Percentiles rank a stretch among this genome's conserved stretches.
These are phyloP conservation scores for Cutaneotrichosporon sp. DNA, from an alignment of 1,284 basidiomycete species.

Conservation along the genomic window DNA sequence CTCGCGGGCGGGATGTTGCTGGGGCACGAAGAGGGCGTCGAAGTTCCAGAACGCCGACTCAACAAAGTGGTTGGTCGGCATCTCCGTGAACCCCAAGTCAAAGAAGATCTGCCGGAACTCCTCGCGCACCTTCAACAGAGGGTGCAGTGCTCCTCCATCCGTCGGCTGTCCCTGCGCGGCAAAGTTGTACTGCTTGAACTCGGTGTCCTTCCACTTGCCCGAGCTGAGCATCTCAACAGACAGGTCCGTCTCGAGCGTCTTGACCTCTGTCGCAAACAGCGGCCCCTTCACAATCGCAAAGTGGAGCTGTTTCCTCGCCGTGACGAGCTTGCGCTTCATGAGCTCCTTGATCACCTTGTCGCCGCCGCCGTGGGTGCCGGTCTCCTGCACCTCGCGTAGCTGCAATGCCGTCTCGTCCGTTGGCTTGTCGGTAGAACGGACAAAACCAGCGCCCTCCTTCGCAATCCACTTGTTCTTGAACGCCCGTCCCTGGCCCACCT, in stretches of 20 bases:
- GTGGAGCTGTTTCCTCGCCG: conserved; percentile 81
- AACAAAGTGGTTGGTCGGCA: conserved; percentile 97
- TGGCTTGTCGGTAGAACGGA: conserved; percentile 65
- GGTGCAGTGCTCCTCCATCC: conserved; percentile 86
- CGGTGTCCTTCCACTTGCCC: conserved; percentile 83
- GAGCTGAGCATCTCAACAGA: conserved; percentile 89
- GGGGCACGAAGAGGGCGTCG: conserved; percentile 95
- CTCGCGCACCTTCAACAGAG: conserved; percentile 94
- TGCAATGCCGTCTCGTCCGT: conserved; percentile 70
- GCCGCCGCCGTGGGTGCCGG: conserved; percentile 61
- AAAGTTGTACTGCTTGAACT: conserved; percentile 99
- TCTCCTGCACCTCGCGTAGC: conserved; percentile 67
- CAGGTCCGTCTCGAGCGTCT: conserved; percentile 95
- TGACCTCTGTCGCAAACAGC: conserved; percentile 85
- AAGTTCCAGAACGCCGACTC: conserved; percentile 99
- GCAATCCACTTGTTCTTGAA: conserved; percentile 97
- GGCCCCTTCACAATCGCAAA: conserved; percentile 83
- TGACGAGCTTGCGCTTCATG: conserved; percentile 80
- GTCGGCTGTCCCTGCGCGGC: conserved; percentile 90
- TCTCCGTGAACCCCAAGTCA: conserved; percentile 99
- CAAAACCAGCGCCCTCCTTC: conserved; percentile 83
- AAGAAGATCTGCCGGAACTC: conserved; percentile 98
- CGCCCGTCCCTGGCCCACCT: conserved; percentile 85
- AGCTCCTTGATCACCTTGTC: conserved; percentile 72
- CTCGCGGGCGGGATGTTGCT: conserved; percentile 97